Conservation (phyloP, 306 rosid genomes). For the Quercus engelmannii region DNA sequence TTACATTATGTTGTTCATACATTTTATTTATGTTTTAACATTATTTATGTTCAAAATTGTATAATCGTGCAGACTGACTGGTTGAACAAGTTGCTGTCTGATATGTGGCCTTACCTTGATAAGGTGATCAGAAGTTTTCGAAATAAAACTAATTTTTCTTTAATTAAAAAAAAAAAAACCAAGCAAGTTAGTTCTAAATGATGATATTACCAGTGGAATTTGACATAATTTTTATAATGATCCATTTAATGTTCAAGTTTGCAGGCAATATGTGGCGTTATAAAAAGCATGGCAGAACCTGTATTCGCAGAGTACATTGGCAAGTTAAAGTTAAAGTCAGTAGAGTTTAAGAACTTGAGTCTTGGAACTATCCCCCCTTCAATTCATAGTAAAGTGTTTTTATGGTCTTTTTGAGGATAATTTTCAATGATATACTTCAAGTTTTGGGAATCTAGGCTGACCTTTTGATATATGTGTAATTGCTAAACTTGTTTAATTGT, state of each 20-base stretch:
- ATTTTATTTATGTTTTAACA: too few species aligned
- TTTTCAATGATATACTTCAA: too few species aligned
- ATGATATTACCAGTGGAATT: neutral
- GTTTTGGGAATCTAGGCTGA: too few species aligned
- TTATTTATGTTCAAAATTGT: too few species aligned
- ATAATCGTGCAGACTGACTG: too few species aligned
- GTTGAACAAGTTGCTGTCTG: too few species aligned
- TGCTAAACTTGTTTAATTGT: too few species aligned
- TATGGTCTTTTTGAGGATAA: too few species aligned
- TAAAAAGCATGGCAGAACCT: conserved; percentile 11
- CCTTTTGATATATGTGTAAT: too few species aligned
- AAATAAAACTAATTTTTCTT: neutral
- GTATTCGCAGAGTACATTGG: conserved; percentile 18
- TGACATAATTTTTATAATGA: neutral
- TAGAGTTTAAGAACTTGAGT: conserved; percentile 19
- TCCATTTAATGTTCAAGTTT: neutral
- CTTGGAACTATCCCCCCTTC: conserved; percentile 31
- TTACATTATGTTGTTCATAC: too few species aligned
- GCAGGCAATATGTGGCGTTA: conserved; percentile 21
- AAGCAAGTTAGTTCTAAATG: neutral
- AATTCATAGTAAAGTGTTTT: conserved; percentile 5
- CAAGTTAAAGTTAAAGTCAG: conserved; percentile 11
- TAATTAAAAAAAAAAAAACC: neutral
- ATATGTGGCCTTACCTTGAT: conserved; percentile 30
- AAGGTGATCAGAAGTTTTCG: conserved; percentile 12